Percentiles rank a stretch among this genome's conserved stretches.
Evolutionary conservation across 768 basidiomycete genomes (phyloP).

Genomic region (Thelephora aurantiotincta): DNA sequence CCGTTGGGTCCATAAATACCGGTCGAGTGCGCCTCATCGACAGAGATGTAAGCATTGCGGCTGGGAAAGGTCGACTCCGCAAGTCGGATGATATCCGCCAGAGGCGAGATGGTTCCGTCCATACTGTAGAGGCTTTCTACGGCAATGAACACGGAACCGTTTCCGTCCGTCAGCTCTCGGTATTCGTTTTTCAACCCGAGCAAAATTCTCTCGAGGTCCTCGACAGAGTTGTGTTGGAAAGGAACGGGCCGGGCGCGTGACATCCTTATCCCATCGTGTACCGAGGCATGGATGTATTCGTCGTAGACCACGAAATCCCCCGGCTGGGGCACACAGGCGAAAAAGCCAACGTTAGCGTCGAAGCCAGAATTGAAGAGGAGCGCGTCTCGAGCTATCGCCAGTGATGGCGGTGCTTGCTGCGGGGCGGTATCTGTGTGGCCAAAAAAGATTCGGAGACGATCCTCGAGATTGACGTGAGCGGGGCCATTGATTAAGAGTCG

Average conservation of each 20-base stretch:
- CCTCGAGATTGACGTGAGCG: conserved; percentile 59
- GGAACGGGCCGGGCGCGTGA: conserved; percentile 27
- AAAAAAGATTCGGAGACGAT: conserved; percentile 53
- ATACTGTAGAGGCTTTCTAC: conserved; percentile 90
- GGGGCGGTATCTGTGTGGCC: conserved; percentile 7
- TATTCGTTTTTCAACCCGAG: conserved; percentile 22
- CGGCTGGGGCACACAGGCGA: conserved; percentile 62
- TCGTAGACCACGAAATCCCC: conserved; percentile 75
- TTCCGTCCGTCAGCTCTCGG: conserved; percentile 23
- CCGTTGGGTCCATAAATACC: conserved; percentile 78
- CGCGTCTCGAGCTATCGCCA: conserved; percentile 31
- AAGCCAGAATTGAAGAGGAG: conserved; percentile 88
- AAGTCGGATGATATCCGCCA: conserved; percentile 46
- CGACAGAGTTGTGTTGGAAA: conserved; percentile 66
- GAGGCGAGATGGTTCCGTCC: conserved; percentile 86
- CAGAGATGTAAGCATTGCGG: conserved; percentile 58
- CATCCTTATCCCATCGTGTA: conserved; percentile 80
- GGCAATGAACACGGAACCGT: conserved; percentile 53
- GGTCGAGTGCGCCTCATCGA: conserved; percentile 92
- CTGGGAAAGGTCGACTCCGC: conserved; percentile 47
- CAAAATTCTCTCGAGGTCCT: conserved; percentile 32
- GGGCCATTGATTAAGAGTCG: conserved; percentile 69
- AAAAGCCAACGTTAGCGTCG: conserved; percentile 85
- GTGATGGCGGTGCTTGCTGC: too few relatives aligned
- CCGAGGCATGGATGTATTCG: conserved; percentile 80